Evolutionary conservation across 1,139 yeast species (phyloP).

Genomic region (Pichia sp.): DNA sequence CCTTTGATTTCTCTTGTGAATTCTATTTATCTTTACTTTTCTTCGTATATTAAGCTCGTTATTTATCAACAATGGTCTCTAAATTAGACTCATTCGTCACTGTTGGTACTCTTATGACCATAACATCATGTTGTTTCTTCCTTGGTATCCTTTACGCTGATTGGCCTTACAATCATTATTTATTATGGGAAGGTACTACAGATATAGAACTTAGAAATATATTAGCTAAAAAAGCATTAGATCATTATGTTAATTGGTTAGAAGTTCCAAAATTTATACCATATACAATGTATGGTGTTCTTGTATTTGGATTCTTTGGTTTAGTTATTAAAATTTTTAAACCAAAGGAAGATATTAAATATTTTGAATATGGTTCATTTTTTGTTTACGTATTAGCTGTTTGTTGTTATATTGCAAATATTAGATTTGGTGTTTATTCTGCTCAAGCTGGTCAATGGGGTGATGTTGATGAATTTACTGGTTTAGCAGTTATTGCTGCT

Average conservation of each 20-base stretch:
- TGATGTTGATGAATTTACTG: constrained; percentile 80
- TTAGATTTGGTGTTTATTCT: constrained; percentile 73
- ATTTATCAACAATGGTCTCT: constrained; percentile 2
- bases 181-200: constrained; percentile 55
- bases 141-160: constrained; percentile 75
- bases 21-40: background rate
- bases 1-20: too few relatives aligned
- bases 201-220: constrained; percentile 49
- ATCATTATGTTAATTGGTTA: constrained; percentile 72
- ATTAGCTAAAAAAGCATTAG: constrained; percentile 39
- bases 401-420: constrained; percentile 77
- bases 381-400: constrained; percentile 63
- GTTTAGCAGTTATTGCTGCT: constrained; percentile 88
- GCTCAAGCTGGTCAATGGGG: constrained; percentile 80
- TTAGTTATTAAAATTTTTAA: constrained; percentile 73
- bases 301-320: constrained; percentile 61
- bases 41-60: too few relatives aligned
- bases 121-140: constrained; percentile 54
- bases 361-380: constrained; percentile 85
- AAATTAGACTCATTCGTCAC: constrained; percentile 5
- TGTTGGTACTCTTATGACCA: constrained; percentile 21
- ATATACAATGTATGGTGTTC: constrained; percentile 49
- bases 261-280: constrained; percentile 53
- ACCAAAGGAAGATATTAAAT: constrained; percentile 74
- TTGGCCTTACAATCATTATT: constrained; percentile 72